These are phyloP conservation scores for Leishmania martiniquensis DNA, from an alignment of 208 protist genomes.

Conservation along the genomic window DNA sequence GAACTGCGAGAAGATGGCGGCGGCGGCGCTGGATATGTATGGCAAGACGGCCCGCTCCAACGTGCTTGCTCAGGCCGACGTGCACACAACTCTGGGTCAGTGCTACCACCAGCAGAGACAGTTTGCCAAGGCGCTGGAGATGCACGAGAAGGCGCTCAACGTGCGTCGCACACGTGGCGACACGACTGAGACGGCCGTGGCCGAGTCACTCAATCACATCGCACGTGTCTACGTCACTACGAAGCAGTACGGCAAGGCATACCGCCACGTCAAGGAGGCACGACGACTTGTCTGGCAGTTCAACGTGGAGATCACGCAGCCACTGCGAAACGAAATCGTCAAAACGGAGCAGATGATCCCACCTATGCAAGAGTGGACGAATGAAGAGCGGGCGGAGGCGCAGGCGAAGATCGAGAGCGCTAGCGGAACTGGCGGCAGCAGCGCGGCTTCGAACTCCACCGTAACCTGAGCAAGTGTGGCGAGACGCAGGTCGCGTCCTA, in stretches of 20 bases:
- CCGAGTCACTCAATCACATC: slow-evolving; percentile 88
- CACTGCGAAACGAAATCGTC: slow-evolving; percentile 70
- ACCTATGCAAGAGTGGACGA: slow-evolving; percentile 73
- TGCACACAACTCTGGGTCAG: slow-evolving; percentile 82
- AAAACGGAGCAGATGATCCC: slow-evolving; percentile 85
- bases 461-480: neutral
- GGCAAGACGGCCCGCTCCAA: slow-evolving; percentile 84
- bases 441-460: neutral
- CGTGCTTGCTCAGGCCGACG: slow-evolving; percentile 85
- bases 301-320: slow-evolving; percentile 70
- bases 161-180: slow-evolving; percentile 86
- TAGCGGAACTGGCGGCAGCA: neutral
- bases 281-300: slow-evolving; percentile 74
- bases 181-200: slow-evolving; percentile 71
- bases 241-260: slow-evolving; percentile 76
- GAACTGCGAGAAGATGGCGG: slow-evolving; percentile 83
- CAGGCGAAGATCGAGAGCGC: slow-evolving; percentile 33
- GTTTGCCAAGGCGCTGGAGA: slow-evolving; percentile 58
- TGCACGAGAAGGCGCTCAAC: slow-evolving; percentile 89
- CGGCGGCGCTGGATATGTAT: slow-evolving; percentile 84
- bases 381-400: slow-evolving; percentile 54
- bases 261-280: slow-evolving; percentile 67
- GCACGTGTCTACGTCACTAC: slow-evolving; percentile 71
- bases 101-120: slow-evolving; percentile 68
- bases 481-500: neutral